Percentiles rank a stretch among this genome's conserved stretches.
These are phyloP conservation scores for Lichenothelia convexa DNA, from an alignment of 495 filamentous ascomycete species.

Conservation along the genomic window DNA sequence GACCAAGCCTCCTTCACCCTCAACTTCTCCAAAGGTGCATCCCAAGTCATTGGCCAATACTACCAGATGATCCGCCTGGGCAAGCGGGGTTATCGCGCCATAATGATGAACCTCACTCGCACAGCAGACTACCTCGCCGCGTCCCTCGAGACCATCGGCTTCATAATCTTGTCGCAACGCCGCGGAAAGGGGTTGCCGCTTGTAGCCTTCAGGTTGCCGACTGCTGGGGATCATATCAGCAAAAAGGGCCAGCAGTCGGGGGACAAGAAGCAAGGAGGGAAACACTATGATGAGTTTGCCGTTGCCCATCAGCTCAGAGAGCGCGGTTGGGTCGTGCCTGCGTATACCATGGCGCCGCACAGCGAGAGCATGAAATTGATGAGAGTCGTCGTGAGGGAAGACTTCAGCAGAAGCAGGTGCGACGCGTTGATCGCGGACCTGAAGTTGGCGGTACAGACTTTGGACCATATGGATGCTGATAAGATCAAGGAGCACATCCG, in stretches of 20 bases:
- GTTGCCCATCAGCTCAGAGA: slow-evolving; percentile 62
- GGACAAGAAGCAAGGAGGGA: too few relatives aligned
- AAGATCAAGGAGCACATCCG: slow-evolving; percentile 44
- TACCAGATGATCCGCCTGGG: slow-evolving; percentile 88
- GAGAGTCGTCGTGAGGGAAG: slow-evolving; percentile 75
- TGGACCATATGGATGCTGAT: slow-evolving; percentile 55
- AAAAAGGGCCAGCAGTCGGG: too few relatives aligned
- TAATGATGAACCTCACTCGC: slow-evolving; percentile 75
- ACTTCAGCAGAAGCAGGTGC: slow-evolving; percentile 61
- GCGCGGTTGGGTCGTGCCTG: slow-evolving; percentile 77
- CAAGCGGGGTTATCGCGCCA: slow-evolving; percentile 67
- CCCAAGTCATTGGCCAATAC: slow-evolving; percentile 87
- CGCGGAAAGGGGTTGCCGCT: slow-evolving; percentile 61
- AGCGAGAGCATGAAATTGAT: slow-evolving; percentile 64
- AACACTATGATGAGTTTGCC: slow-evolving; percentile 50
- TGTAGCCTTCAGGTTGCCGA: slow-evolving; percentile 62
- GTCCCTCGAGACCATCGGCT: slow-evolving; percentile 50
- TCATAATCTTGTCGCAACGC: slow-evolving; percentile 67
- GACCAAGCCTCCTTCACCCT: slow-evolving; percentile 95
- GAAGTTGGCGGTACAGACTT: slow-evolving; percentile 44
- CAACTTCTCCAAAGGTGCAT: slow-evolving; percentile 87
- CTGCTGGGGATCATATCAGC: slow-evolving; percentile 31
- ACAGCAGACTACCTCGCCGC: slow-evolving; percentile 63
- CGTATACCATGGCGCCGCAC: slow-evolving; percentile 87
- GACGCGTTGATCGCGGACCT: slow-evolving; percentile 57